phyloP scores from a whole-genome alignment of 768 basidiomycete species.

The Amanita pseudoporphyria region DNA sequence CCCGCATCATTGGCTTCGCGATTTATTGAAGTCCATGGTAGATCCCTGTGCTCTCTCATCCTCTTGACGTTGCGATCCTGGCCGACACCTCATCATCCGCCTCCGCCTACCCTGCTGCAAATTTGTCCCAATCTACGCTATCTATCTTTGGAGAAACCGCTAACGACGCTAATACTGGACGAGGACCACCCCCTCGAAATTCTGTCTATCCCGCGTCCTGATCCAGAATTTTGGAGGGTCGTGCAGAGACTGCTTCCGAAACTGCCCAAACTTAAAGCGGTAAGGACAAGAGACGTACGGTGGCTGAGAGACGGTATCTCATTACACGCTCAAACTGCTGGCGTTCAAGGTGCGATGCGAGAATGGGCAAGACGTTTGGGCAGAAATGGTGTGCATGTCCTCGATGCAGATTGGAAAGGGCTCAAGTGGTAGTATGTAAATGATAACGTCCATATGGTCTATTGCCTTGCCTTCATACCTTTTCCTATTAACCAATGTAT shows the following conservation, averaged over 20 bases:
- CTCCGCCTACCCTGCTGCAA: constrained; percentile 36
- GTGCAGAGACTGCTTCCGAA: constrained; percentile 46
- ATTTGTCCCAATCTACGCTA: constrained; percentile 50
- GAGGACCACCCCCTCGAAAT: constrained; percentile 41
- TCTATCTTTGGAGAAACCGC: constrained; percentile 62
- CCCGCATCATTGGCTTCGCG: constrained; percentile 46
- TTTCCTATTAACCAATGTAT: too few relatives aligned
- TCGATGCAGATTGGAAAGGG: constrained; percentile 66
- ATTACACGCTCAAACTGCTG: constrained; percentile 55
- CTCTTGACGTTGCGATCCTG: constrained; percentile 63
- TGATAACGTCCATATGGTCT: too few relatives aligned
- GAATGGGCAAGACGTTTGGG: constrained; percentile 60
- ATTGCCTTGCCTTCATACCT: background rate
- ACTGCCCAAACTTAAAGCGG: constrained; percentile 44
- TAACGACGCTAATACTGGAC: constrained; percentile 38
- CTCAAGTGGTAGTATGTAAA: background rate
- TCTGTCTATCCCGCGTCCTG: constrained; percentile 71
- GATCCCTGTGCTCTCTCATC: constrained; percentile 46
- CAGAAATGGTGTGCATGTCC: constrained; percentile 46
- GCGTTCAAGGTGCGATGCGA: constrained; percentile 74
- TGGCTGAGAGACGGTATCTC: constrained; percentile 68
- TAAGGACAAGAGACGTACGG: constrained; percentile 58
- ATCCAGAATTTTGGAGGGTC: constrained; percentile 41
- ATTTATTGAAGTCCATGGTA: constrained; percentile 54
- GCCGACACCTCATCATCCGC: constrained; percentile 50